phyloP scores from a whole-genome alignment of 495 filamentous ascomycete species.

The Pyronema domesticum region DNA sequence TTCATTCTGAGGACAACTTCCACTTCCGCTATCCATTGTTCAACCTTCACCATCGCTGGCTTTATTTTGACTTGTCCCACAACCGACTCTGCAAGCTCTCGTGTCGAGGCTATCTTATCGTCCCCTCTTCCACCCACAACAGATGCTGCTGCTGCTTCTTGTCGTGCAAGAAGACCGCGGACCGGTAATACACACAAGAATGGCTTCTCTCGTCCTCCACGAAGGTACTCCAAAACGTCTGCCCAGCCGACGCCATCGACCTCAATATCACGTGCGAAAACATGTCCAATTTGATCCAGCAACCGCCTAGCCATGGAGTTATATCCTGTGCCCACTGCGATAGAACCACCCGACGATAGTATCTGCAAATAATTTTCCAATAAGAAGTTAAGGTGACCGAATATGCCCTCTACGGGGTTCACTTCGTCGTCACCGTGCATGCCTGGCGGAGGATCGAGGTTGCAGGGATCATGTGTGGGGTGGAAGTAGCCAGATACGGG shows the following conservation, averaged over 20 bases:
- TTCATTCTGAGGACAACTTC: conserved; percentile 18
- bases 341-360: conserved; percentile 60
- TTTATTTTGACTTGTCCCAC: conserved; percentile 20
- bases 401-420: conserved; percentile 15
- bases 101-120: conserved; percentile 11
- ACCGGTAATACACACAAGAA: conserved; percentile 22
- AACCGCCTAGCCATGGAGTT: conserved; percentile 79
- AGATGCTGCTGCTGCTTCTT: not conserved
- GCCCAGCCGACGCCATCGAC: conserved; percentile 88
- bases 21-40: conserved; percentile 23
- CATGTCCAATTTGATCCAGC: conserved; percentile 79
- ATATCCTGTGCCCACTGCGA: conserved; percentile 93
- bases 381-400: conserved; percentile 42
- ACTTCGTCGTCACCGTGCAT: conserved; percentile 8
- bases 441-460: conserved; percentile 7
- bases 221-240: conserved; percentile 83
- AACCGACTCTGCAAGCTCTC: conserved; percentile 20
- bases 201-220: conserved; percentile 70
- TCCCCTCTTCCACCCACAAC: not conserved
- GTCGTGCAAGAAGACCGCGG: conserved; percentile 16
- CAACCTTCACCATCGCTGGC: conserved; percentile 17
- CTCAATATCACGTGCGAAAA: conserved; percentile 82
- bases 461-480: conserved; percentile 17
- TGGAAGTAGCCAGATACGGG: conserved; percentile 22
- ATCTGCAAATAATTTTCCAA: conserved; percentile 75